Percentiles rank a stretch among this genome's conserved stretches.
phyloP scores from a whole-genome alignment of 306 rosid species.

The Dicorynia guianensis region DNA sequence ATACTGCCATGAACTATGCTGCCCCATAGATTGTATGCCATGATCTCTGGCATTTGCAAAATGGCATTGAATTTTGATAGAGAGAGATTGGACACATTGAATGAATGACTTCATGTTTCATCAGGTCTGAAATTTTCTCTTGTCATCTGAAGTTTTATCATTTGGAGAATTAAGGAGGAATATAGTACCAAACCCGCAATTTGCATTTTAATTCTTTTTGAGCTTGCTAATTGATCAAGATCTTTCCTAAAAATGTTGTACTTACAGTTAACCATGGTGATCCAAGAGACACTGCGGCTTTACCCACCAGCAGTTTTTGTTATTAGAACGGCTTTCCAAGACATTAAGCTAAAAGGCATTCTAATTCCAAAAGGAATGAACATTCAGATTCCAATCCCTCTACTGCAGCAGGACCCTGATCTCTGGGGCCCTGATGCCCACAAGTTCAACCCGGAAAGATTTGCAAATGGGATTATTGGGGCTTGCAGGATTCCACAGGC shows the following conservation, averaged over 20 bases:
- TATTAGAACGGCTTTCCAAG: conserved; percentile 48
- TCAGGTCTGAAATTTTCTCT: too few species aligned
- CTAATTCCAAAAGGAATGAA: conserved; percentile 62
- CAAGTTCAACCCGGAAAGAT: conserved; percentile 71
- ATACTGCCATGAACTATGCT: neutral
- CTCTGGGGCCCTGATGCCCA: conserved; percentile 69
- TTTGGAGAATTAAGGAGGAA: neutral
- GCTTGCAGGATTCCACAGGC: conserved; percentile 66
- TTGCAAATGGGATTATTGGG: conserved; percentile 52
- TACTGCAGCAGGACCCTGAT: conserved; percentile 56
- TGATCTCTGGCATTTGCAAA: neutral
- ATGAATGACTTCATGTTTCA: neutral
- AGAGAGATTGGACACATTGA: neutral
- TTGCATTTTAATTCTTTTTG: neutral
- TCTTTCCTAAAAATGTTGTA: conserved; percentile 10
- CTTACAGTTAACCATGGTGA: conserved; percentile 73
- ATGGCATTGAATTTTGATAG: neutral
- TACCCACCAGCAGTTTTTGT: conserved; percentile 57
- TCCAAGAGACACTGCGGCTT: conserved; percentile 74
- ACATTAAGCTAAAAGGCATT: conserved; percentile 54
- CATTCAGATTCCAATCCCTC: conserved; percentile 60
- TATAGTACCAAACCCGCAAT: neutral
- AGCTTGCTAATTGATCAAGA: neutral
- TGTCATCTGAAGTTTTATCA: neutral
- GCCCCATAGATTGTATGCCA: neutral